phyloP scores from a whole-genome alignment of 208 protist genomes.

The Herpetomonas muscarum region DNA sequence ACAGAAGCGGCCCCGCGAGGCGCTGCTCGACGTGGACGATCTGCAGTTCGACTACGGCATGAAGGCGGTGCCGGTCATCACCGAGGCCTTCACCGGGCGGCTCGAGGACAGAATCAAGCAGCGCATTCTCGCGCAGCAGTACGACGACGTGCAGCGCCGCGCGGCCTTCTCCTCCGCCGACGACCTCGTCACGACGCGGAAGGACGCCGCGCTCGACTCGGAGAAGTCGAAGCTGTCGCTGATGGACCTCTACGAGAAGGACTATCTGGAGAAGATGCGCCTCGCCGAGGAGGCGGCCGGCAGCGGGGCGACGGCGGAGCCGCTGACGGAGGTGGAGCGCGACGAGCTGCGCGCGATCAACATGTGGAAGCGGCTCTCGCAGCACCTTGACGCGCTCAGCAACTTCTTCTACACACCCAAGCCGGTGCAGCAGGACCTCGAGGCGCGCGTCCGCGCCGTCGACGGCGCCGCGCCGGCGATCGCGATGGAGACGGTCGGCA shows the following conservation, averaged over 20 bases:
- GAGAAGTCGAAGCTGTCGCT: slow-evolving; percentile 88
- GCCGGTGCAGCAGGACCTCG: slow-evolving; percentile 78
- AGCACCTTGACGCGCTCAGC: slow-evolving; percentile 88
- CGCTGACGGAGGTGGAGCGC: slow-evolving; percentile 87
- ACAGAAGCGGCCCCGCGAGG: slow-evolving; percentile 71
- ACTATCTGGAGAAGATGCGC: slow-evolving; percentile 76
- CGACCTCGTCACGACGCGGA: slow-evolving; percentile 54
- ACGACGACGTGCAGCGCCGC: slow-evolving; percentile 77
- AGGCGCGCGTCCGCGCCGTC: slow-evolving; percentile 82
- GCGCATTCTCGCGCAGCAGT: slow-evolving; percentile 73
- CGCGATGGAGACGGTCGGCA: slow-evolving; percentile 74
- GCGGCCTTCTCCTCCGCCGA: slow-evolving; percentile 41
- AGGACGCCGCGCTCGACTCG: slow-evolving; percentile 59
- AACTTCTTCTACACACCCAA: slow-evolving; percentile 92
- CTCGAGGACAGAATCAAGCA: slow-evolving; percentile 87
- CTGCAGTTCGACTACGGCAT: slow-evolving; percentile 89
- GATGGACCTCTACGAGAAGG: slow-evolving; percentile 92
- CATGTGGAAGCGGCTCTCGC: slow-evolving; percentile 85
- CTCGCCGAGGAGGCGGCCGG: slow-evolving; percentile 54
- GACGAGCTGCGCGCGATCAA: slow-evolving; percentile 89
- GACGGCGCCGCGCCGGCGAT: slow-evolving; percentile 82
- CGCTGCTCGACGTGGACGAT: slow-evolving; percentile 75
- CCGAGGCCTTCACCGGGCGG: slow-evolving; percentile 70
- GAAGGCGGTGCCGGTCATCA: slow-evolving; percentile 83
- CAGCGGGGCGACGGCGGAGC: slow-evolving; percentile 48